Evolutionary conservation across 2,329 filamentous ascomycete species (phyloP).

Genomic region (Sporothrix curviconia): DNA sequence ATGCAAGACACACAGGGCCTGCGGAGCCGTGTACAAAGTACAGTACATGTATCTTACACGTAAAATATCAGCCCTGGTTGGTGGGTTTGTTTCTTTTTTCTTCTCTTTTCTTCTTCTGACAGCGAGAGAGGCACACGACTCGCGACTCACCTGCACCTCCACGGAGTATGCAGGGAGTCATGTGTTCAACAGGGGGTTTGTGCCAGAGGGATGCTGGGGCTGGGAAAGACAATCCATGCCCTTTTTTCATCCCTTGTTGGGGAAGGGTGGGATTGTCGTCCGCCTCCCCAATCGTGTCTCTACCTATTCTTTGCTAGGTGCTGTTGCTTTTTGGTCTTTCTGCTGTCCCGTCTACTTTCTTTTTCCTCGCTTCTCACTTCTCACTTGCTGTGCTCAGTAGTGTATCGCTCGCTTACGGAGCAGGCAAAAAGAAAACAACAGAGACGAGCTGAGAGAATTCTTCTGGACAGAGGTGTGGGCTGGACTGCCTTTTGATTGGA

Average conservation of each 20-base stretch:
- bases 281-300: neutral
- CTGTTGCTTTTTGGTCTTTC: neutral
- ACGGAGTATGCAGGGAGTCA: constrained; percentile 1
- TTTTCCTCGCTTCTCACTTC: too few relatives aligned
- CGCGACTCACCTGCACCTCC: neutral
- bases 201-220: neutral
- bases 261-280: neutral
- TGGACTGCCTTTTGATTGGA: neutral
- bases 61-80: neutral
- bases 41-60: neutral
- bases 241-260: neutral
- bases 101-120: neutral
- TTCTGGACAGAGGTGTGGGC: too few relatives aligned
- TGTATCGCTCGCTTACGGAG: constrained; percentile 1
- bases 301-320: too few relatives aligned
- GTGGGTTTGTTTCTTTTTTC: neutral
- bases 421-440: neutral
- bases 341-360: neutral
- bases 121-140: neutral
- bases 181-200: neutral
- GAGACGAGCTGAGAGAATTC: too few relatives aligned
- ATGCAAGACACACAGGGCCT: too few relatives aligned
- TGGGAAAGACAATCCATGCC: neutral
- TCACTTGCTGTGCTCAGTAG: too few relatives aligned
- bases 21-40: neutral